Conservation (phyloP, 306 rosid genomes). For the Cicer chorassanicum region DNA sequence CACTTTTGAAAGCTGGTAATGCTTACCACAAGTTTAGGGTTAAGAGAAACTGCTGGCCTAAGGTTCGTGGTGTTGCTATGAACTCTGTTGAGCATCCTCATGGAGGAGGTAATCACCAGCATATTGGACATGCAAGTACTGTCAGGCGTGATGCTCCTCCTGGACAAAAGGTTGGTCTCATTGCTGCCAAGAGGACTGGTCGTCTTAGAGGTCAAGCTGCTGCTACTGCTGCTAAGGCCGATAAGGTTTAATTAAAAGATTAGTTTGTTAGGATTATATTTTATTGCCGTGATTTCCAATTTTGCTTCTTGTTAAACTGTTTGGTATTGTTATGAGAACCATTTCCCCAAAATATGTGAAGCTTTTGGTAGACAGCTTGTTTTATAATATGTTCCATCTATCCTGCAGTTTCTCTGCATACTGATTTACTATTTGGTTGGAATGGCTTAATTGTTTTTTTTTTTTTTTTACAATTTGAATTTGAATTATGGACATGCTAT, state of each 20-base stretch:
- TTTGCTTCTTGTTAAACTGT: conserved; percentile 4
- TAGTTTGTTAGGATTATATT: not conserved
- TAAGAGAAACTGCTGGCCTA: conserved; percentile 63
- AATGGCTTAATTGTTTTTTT: not conserved
- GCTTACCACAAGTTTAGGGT: conserved; percentile 58
- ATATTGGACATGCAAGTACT: conserved; percentile 56
- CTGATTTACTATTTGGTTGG: not conserved
- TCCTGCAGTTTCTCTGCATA: not conserved
- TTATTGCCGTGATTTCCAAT: conserved; percentile 1
- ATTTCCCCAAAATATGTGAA: not conserved
- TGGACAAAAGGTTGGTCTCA: conserved; percentile 57
- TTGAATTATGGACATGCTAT: not conserved
- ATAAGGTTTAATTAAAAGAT: conserved; percentile 25
- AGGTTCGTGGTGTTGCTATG: conserved; percentile 65
- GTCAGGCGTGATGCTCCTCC: conserved; percentile 61
- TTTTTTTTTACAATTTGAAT: not conserved
- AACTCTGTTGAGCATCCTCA: conserved; percentile 63
- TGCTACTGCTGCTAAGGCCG: conserved; percentile 48
- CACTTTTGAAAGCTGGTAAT: conserved; percentile 56
- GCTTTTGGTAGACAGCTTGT: not conserved
- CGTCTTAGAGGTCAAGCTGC: conserved; percentile 57
- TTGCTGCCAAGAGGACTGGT: conserved; percentile 58
- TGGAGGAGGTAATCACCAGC: conserved; percentile 63
- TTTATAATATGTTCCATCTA: not conserved
- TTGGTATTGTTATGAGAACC: not conserved